Evolutionary conservation across 2,329 filamentous ascomycete genomes (phyloP), one percentile per base, ranked within the genome.

Genomic region (Periconia sp.): DNA sequence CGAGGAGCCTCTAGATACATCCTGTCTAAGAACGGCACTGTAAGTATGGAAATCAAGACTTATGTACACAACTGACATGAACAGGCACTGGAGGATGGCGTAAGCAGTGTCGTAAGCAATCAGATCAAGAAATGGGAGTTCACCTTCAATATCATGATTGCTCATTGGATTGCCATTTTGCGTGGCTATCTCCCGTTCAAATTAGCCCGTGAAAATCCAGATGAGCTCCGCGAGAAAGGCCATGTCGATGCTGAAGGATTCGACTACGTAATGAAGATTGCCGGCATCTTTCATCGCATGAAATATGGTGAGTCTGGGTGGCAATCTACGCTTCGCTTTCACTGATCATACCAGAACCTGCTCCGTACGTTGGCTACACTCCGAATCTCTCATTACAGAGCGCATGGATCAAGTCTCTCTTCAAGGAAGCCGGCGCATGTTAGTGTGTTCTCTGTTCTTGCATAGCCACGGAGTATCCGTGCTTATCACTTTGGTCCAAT

Each of bases 51-150:
- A 18, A 9, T 17, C 17, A 21, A 32, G 11, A 17, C n/a, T n/a
- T 32, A 1, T 33, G 18, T 13, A 32, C 17, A 6, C 17, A 17
- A 34, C 58, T 65, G 29, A 65, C 32, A 10, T 10, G 17, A 33
- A 11, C 35, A 69, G 66, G 39, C 56, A 23, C 48, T 65, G n/a
- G 60, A 62, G 29, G 57, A 52, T 22, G 59, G 65, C 47, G 63
- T 68, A 25, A 63, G 55, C 44, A 62, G 54, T 30, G 62, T 68
- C 4, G 63, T 70, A 10, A 60, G 46, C 22, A 57, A 48, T 11
- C 66, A 69, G 36, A 59, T 68, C 32, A 56, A 60, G 24, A 62
- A 68, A 19, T 70, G 65, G 66, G 58, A 68, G n/a, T 58, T 58
- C 11, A 55, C 63, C 4, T 65, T 63, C 17, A 52, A 54, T 0